phyloP scores from a whole-genome alignment of 2,329 filamentous ascomycete genomes.

The Thelonectria blattea region DNA sequence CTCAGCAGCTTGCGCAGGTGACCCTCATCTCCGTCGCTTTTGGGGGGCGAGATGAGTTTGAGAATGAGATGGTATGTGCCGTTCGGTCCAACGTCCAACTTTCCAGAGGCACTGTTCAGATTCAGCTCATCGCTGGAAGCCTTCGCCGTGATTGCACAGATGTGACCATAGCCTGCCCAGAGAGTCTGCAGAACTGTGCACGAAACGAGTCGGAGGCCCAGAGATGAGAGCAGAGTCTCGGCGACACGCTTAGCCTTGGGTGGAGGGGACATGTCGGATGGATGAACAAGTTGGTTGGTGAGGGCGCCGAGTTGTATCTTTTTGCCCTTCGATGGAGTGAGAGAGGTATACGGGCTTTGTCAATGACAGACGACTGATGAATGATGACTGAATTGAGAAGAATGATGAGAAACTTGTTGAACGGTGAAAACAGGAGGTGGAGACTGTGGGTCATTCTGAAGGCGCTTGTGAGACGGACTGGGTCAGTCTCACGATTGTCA shows the following conservation, averaged over 20 bases:
- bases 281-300: neutral
- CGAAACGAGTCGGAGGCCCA: constrained; percentile 48
- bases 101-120: constrained; percentile 16
- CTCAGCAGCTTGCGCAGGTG: constrained; percentile 70
- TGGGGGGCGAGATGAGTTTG: constrained; percentile 62
- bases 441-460: neutral
- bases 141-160: constrained; percentile 59
- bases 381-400: too few species aligned
- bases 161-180: constrained; percentile 61
- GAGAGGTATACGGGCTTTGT: neutral
- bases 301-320: neutral
- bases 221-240: constrained; percentile 47
- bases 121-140: constrained; percentile 34
- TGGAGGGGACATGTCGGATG: constrained; percentile 1
- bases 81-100: constrained; percentile 16
- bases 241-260: constrained; percentile 41
- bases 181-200: constrained; percentile 49
- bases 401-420: neutral
- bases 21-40: constrained; percentile 56
- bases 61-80: constrained; percentile 54
- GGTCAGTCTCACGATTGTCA: too few species aligned
- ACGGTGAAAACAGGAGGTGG: neutral
- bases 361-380: neutral
- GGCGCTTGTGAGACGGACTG: neutral
- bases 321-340: neutral